Base-by-base conservation (phyloP, 805 yeast genomes). In the Kazachstania kunashirensis region DNA sequence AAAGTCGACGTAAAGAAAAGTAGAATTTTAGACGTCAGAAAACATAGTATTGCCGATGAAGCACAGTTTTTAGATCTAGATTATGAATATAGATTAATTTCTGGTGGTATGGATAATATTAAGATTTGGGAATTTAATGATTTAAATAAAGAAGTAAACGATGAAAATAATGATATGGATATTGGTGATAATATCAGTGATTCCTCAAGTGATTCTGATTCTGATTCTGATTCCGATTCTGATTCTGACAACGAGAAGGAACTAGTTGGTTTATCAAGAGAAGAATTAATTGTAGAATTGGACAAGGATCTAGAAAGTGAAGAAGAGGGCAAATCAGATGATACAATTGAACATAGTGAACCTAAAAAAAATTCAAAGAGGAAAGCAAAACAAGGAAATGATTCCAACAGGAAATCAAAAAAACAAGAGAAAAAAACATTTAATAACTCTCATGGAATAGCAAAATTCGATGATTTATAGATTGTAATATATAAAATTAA, bases 91-190 rank as follows among this genome's bases (percentile, higher is more conserved):
- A 70, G 95, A 41, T 62, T 86, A 37, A 74, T 83, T 3, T 77
- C 83, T 55, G 85, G 81, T 5, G 92, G 95, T 15, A 80, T 88
- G 86, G 89, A 83, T 32, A 67, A 70, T 19, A 63, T 89, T 39
- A 80, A 78, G 48, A 65, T 89, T 5, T 89, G 97, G 97, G 34
- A 65, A 71, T 9, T 62, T 58, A 20, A 48, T 50, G 1, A 17
- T 17, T 11, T 23, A 3, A 59, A 52, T 2, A 65, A 52, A 2
- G 63, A 49, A 6, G 62, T 52, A 3, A 44, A 33, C 7, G 46
- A 33, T 8, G 50, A 34, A 5, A 45, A 31, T 10, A 29, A 23
- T 9, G 24, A 29, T 6, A 13, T 13, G 18, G 34, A 35, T 13
- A 34, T 33, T 6, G 28, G 26, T 24, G 45, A 39, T 6, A 40